Base-by-base conservation (phyloP, 2,329 filamentous ascomycete species). In the Xylariaceae sp. region DNA sequence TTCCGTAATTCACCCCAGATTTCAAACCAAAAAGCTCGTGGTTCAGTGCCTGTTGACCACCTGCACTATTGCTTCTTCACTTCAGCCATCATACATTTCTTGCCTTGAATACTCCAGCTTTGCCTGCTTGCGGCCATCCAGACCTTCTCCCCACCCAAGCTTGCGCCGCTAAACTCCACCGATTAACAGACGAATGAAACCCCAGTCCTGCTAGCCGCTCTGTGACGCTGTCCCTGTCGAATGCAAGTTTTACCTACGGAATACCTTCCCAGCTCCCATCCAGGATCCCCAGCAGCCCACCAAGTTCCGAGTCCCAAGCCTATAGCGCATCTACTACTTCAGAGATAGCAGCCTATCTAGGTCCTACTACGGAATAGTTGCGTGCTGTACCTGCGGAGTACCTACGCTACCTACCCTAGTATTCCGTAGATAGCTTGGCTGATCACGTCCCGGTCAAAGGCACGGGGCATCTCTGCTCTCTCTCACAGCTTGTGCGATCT, bases 171-270 rank as follows among this genome's bases (percentile, higher is more conserved):
- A 66, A 65, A 64, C 65, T 63, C 63, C 64, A 66, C 65, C 60
- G 61, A 63, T 61, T 51, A 62, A 70, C 62, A 70, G 65, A 67
- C 74, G 73, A 76, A 75, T 75, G 71, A 75, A 70, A 75, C 71
- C 73, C 72, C 71, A 63, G 72, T 73, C 71, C 62, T 67, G 53
- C 66, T 75, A 75, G 71, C 74, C 74, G 74, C 63, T 64, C 62
- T 61, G 63, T 64, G 63, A 63, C 62, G 61, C 73, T 74, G 68
- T 70, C 67, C 66, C 66, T 66, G 67, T 68, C 72, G 67, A 69
- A 72, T 72, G 69, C 68, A 68, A 70, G 73, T 39, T 37, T 58
- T 30, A 30, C 23, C 23, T 30, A 30, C 23, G 23, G 23, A 30
- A 30, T 30, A 30, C 23, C 23, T 30, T 30, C 23, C 23, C 18